These are phyloP conservation scores for Euphorbia schlechtendalii DNA, from an alignment of 441 rosid genomes.

Conservation along the genomic window DNA sequence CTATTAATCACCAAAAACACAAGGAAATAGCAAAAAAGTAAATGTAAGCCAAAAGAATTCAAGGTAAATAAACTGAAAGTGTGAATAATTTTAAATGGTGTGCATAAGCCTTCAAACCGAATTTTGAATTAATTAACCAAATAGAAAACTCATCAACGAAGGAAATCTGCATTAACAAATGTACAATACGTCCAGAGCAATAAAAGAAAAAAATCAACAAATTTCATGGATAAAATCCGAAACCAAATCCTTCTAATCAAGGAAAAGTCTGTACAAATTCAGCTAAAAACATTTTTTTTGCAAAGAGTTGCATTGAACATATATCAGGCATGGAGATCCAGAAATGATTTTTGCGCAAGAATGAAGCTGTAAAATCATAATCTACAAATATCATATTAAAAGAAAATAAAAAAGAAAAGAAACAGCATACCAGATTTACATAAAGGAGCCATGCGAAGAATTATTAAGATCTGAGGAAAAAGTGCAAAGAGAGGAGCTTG, in stretches of 20 bases:
- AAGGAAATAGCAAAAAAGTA: too few relatives aligned
- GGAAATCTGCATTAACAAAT: background rate
- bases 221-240: background rate
- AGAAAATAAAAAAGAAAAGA: slow-evolving; percentile 7
- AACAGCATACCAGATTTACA: slow-evolving; percentile 22
- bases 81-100: background rate
- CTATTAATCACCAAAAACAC: background rate
- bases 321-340: background rate
- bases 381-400: background rate
- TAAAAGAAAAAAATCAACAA: background rate
- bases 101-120: background rate
- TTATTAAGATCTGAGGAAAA: background rate
- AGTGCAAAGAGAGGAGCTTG: slow-evolving; percentile 8
- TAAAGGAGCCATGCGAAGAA: background rate
- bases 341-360: background rate
- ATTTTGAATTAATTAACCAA: background rate
- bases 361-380: background rate
- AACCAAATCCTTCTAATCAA: slow-evolving; percentile 1
- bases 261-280: slow-evolving; percentile 6
- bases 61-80: background rate
- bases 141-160: slow-evolving; percentile 3
- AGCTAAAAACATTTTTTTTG: background rate
- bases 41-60: background rate
- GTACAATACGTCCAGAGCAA: background rate
- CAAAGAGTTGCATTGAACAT: too few relatives aligned